Conservation (phyloP, 108 stramenopile species). For the Asterionellopsis glacialis region DNA sequence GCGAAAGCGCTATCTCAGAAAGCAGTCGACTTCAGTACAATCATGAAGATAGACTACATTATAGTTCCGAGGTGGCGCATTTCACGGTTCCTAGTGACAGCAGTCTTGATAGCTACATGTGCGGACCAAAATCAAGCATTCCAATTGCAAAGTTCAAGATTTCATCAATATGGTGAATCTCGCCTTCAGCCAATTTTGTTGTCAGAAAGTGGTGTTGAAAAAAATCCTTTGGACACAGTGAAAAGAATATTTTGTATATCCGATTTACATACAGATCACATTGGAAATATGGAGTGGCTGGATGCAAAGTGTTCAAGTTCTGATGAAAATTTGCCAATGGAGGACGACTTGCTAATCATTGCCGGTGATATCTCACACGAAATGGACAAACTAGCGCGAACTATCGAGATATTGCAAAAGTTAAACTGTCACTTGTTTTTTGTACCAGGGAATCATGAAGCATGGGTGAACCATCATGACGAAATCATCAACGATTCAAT, state of each 20-base stretch:
- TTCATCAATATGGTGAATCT: too few relatives aligned
- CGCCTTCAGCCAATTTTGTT: too few relatives aligned
- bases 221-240: constrained; percentile 1
- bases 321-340: neutral
- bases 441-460: constrained; percentile 60
- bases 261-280: constrained; percentile 53
- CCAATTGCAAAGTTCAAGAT: too few relatives aligned
- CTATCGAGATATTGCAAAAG: constrained; percentile 14
- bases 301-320: constrained; percentile 6
- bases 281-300: constrained; percentile 47
- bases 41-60: too few relatives aligned
- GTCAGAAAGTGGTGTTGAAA: too few relatives aligned
- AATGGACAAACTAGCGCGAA: constrained; percentile 15
- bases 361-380: constrained; percentile 63
- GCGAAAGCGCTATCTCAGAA: too few relatives aligned
- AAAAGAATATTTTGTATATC: constrained; percentile 31
- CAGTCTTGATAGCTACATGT: too few relatives aligned
- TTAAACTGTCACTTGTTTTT: constrained; percentile 33
- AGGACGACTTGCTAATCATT: constrained; percentile 9
- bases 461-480: constrained; percentile 21
- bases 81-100: too few relatives aligned
- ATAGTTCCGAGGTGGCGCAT: too few relatives aligned
- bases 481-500: neutral
- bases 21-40: too few relatives aligned
- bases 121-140: too few relatives aligned